Conservation (phyloP, 768 basidiomycete species). For the Scleroderma bovista region DNA sequence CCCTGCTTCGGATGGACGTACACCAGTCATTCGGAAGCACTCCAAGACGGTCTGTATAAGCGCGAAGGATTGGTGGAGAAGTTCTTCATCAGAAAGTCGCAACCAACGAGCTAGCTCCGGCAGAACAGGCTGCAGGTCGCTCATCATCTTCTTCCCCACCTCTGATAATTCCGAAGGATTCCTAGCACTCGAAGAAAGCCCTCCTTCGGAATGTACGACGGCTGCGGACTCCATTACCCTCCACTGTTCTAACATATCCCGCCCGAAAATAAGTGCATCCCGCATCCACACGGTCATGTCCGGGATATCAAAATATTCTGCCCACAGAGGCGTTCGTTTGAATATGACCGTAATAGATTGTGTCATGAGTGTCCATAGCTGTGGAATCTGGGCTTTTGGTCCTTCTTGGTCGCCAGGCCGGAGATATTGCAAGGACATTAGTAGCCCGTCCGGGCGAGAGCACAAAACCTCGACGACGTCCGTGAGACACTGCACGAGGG, state of each 20-base stretch:
- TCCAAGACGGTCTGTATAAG: conserved; percentile 75
- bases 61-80: conserved; percentile 83
- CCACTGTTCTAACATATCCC: conserved; percentile 80
- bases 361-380: conserved; percentile 82
- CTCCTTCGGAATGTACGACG: conserved; percentile 17
- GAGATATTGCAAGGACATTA: conserved; percentile 53
- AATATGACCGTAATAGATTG: conserved; percentile 79
- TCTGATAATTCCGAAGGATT: conserved; percentile 47
- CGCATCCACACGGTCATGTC: conserved; percentile 98
- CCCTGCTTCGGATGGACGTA: conserved; percentile 49
- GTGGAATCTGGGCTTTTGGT: conserved; percentile 50
- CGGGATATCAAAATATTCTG: conserved; percentile 68
- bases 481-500: conserved; percentile 86
- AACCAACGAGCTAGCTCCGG: conserved; percentile 82
- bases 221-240: conserved; percentile 68
- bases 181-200: conserved; percentile 13
- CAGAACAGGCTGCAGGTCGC: conserved; percentile 71
- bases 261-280: conserved; percentile 90
- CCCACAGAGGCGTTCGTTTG: conserved; percentile 78
- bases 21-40: conserved; percentile 61
- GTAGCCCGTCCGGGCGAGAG: conserved; percentile 60
- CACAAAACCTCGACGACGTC: conserved; percentile 91
- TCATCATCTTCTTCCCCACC: conserved; percentile 70
- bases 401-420: conserved; percentile 37
- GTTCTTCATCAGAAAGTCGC: conserved; percentile 86